These are phyloP conservation scores for Arabidopsis lyrata DNA, from an alignment of 441 rosid genomes.

Conservation along the genomic window DNA sequence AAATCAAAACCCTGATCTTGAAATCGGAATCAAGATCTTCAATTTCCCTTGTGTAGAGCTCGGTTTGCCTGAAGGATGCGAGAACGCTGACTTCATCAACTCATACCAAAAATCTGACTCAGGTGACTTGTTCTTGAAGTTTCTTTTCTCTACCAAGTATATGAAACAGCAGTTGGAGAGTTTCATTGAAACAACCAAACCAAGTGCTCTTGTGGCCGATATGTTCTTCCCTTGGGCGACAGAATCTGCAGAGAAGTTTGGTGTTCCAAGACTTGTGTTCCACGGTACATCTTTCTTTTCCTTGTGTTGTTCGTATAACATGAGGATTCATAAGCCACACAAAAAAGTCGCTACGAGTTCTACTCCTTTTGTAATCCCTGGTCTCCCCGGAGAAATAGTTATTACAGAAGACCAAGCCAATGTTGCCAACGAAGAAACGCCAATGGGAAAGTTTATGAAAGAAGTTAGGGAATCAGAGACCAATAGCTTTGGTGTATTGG, in stretches of 20 bases:
- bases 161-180: conserved; percentile 55
- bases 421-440: conserved; percentile 32
- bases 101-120: conserved; percentile 6
- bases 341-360: conserved; percentile 52
- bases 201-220: conserved; percentile 64
- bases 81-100: conserved; percentile 44
- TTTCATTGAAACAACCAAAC: conserved; percentile 49
- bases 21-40: conserved; percentile 44
- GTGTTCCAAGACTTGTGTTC: conserved; percentile 63
- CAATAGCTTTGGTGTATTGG: conserved; percentile 57
- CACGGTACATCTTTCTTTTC: conserved; percentile 57
- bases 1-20: conserved; percentile 32
- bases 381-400: conserved; percentile 57
- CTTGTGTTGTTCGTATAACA: conserved; percentile 41
- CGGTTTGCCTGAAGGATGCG: conserved; percentile 66
- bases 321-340: conserved; percentile 50
- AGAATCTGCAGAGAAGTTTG: conserved; percentile 52
- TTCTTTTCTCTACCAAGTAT: conserved; percentile 47
- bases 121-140: conserved; percentile 35
- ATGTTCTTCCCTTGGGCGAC: conserved; percentile 67
- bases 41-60: conserved; percentile 53
- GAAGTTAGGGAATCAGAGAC: conserved; percentile 37
- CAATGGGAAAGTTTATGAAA: conserved; percentile 34
- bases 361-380: conserved; percentile 58
- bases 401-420: conserved; percentile 41